Evolutionary conservation across 208 protist genomes (phyloP), one percentile per base, ranked within the genome.

Genomic region (Leishmania amazonensis): DNA sequence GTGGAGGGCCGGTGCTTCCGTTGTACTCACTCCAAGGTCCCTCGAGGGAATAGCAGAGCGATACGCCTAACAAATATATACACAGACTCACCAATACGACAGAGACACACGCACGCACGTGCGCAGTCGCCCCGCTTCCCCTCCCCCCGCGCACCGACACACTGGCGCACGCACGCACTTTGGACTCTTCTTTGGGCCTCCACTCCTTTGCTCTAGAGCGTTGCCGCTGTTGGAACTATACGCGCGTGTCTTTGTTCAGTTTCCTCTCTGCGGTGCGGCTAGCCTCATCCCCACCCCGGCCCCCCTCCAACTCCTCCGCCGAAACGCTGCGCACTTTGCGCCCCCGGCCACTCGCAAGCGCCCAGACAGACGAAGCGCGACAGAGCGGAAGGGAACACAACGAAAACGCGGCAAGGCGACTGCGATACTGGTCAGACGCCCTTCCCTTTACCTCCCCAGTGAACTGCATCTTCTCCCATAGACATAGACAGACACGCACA

Each of bases 401-500:
- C 11, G 3, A 1, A 67, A 67, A 21, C 31, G n/a, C 0, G 60
- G n/a, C n/a, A 31, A 67, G 60, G 13, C 60, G 3, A 38, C n/a
- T 13, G 60, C 3, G n/a, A n/a, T 40, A 38, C 13, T 73, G 3
- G 21, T 35, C 68, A 45, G 40, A 1, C 42, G 2, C 42, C 42
- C 38, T 42, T 13, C 11, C 38, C 35, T 8, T 17, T 53, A 19
- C 42, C 42, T 31, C 24, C 57, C 57, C 24, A 4, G 5, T 35
- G 21, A 45, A 53, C 19, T 6, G 35, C 51, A 62, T 24, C 17
- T 28, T 62, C 51, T 64, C 38, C 17, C 7, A 76, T 24, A 64
- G 28, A 28, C 51, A 79, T 71, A 71, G 42, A 28, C 60, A 71
- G 28, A 80, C 76, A 54, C 58, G n/a, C 40, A 51, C 58, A 42